These are phyloP conservation scores for Aspergillus bertholletiae DNA, from an alignment of 495 filamentous ascomycete genomes.

Conservation along the genomic window DNA sequence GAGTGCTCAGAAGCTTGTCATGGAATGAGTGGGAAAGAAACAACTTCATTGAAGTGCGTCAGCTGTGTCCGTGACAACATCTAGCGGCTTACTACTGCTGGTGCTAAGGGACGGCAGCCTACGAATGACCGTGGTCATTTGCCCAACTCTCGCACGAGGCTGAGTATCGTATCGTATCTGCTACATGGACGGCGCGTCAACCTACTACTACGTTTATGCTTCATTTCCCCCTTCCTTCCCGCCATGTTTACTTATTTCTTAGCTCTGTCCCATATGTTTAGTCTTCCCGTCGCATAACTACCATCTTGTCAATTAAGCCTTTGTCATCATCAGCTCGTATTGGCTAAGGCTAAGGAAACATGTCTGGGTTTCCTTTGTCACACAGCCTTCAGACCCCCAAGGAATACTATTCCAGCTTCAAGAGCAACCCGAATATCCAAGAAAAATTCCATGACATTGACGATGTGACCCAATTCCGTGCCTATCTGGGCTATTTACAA, in stretches of 20 bases:
- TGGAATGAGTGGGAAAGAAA: neutral
- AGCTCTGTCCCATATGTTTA: neutral
- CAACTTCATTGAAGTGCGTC: neutral
- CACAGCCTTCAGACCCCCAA: slow-evolving; percentile 19
- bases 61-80: too few species aligned
- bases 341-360: slow-evolving; percentile 3
- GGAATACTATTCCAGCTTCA: slow-evolving; percentile 38
- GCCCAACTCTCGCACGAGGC: slow-evolving; percentile 2
- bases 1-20: neutral
- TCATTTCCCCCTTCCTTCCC: neutral
- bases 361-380: slow-evolving; percentile 11
- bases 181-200: neutral
- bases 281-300: neutral
- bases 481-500: slow-evolving; percentile 31
- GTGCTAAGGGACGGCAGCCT: neutral
- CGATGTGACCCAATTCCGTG: slow-evolving; percentile 39
- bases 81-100: too few species aligned
- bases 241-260: neutral
- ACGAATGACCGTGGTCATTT: slow-evolving; percentile 5
- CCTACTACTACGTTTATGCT: neutral
- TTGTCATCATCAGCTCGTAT: neutral
- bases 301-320: neutral
- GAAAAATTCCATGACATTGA: slow-evolving; percentile 55
- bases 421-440: slow-evolving; percentile 12
- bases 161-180: slow-evolving; percentile 2